phyloP scores from a whole-genome alignment of 257 asterid species.

The Jacaranda mimosifolia region DNA sequence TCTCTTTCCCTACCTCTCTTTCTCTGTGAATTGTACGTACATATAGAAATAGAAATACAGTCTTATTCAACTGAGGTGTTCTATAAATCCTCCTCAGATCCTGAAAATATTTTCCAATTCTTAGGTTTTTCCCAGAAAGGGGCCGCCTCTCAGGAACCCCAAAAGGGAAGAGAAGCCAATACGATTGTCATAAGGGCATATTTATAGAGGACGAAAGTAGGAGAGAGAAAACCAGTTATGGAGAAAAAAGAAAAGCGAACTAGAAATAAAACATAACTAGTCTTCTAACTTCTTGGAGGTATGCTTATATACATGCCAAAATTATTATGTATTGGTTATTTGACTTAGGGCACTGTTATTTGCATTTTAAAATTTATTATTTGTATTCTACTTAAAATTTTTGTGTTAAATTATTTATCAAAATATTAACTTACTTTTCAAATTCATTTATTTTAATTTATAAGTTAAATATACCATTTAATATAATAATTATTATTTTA shows the following conservation, averaged over 20 bases:
- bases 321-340: too few relatives aligned
- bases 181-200: conserved; percentile 19
- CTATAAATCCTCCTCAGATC: conserved; percentile 45
- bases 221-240: conserved; percentile 26
- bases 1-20: conserved; percentile 53
- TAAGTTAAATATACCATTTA: too few relatives aligned
- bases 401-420: too few relatives aligned
- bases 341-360: too few relatives aligned
- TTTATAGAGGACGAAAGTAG: conserved; percentile 43
- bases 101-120: conserved; percentile 38
- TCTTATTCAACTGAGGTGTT: conserved; percentile 39
- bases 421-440: too few relatives aligned
- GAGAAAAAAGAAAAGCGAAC: conserved; percentile 39
- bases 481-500: too few relatives aligned
- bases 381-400: too few relatives aligned
- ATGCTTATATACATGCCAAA: too few relatives aligned
- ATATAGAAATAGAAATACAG: conserved; percentile 31
- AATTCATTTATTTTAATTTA: too few relatives aligned
- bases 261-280: conserved; percentile 7
- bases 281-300: not conserved
- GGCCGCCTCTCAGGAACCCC: conserved; percentile 57
- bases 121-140: conserved; percentile 45
- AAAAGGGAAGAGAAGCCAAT: conserved; percentile 39
- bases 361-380: too few relatives aligned
- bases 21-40: conserved; percentile 39